Evolutionary conservation across 768 basidiomycete genomes (phyloP), one percentile per base, ranked within the genome.

Genomic region (Phanerochaete carnosa): DNA sequence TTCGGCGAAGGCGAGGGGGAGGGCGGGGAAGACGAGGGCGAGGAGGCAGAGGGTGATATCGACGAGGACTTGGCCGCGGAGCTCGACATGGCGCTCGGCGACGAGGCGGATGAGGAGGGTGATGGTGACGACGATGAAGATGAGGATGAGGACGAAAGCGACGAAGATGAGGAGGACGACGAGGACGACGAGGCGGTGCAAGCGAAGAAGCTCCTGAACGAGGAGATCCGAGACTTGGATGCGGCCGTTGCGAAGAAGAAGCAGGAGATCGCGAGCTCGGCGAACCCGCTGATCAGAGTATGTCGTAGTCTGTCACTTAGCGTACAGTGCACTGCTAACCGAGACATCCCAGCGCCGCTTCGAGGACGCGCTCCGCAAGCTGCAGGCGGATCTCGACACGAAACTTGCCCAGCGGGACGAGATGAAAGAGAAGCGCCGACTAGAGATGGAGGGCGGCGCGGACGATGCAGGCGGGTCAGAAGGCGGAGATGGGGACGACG

Each of bases 11-110:
- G 77, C 16, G 83, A 83, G 4, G 87, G 82, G 13, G 83, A 78
- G 3, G 89, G 82, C 30, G 83, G 79, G n/a, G 77, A 76, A 2
- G 83, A 79, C 16, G 88, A 83, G 23, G 81, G 73, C 0, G 76
- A 77, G 19, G 89, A 85, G 45, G 81, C 73, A 1, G 91, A 92
- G 28, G 90, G 88, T 3, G 93, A 92, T 58, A 91, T 93, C 49
- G 93, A 94, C 67, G 90, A 90, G 68, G 94, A 94, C 66, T 79
- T 95, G 16, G 94, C 93, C 4, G 92, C 91, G 2, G 92, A 94
- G 72, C 81, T 95, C 26, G 91, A 94, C 69, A 79, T 88, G 46
- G 94, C 90, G n/a, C 77, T 94, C n/a, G 87, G 81, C 35, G 79
- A 76, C 5, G 84, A 80, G 11, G 23, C 7, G 3, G 84, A 83